Evolutionary conservation across 1,284 basidiomycete genomes (phyloP).

Genomic region (Trichosporon sp.): DNA sequence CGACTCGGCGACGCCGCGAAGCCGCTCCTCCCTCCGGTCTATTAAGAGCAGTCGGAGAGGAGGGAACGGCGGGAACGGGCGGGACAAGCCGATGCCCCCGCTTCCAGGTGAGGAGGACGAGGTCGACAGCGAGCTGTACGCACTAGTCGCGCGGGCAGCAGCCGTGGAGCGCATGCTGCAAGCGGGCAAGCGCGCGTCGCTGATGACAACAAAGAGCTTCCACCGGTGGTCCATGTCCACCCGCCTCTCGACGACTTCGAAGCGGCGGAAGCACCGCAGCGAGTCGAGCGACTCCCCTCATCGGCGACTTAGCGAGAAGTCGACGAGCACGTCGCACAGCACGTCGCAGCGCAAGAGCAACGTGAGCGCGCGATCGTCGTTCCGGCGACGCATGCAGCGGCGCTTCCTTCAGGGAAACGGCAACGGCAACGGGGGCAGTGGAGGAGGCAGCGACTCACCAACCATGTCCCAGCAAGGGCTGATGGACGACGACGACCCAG

Average conservation of each 20-base stretch:
- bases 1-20: slow-evolving; percentile 10
- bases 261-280: neutral
- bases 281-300: neutral
- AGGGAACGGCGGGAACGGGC: neutral
- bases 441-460: neutral
- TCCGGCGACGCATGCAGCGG: neutral
- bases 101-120: slow-evolving; percentile 4
- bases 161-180: slow-evolving; percentile 36
- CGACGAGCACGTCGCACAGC: neutral
- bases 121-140: slow-evolving; percentile 33
- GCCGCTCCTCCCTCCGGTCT: slow-evolving; percentile 1
- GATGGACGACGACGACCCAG: slow-evolving; percentile 4
- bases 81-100: neutral
- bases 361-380: neutral
- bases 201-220: slow-evolving; percentile 5
- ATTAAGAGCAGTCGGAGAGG: slow-evolving; percentile 3
- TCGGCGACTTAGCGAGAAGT: slow-evolving; percentile 1
- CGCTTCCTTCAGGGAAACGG: neutral
- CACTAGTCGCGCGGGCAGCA: slow-evolving; percentile 32
- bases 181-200: slow-evolving; percentile 31
- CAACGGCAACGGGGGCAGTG: too few species aligned
- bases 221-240: slow-evolving; percentile 3
- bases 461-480: neutral
- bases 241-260: neutral
- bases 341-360: slow-evolving; percentile 1